Evolutionary conservation across 1,139 yeast genomes (phyloP), one percentile per base, ranked within the genome.

Genomic region (Kazachstania sp.): DNA sequence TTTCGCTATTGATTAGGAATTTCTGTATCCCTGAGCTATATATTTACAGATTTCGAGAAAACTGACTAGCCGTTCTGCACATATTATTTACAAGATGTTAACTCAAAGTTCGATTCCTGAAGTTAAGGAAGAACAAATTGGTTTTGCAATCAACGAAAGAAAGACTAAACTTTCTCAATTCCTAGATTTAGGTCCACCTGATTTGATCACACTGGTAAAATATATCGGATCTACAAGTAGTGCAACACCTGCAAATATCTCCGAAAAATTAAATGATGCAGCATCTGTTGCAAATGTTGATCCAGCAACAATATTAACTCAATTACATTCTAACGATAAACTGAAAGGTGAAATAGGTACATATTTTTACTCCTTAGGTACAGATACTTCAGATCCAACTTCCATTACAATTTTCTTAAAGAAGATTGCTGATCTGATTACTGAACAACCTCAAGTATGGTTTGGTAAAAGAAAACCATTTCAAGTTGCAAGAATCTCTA

Each of bases 131-230:
- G 72, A 67, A 35, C 70, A 64, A 19, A 65, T 70, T 7, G 80
- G 80, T 1, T 73, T 73, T 47, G 74, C 81, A 32, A 61, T 79
- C 47, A 70, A 68, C 39, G 77, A 77, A 46, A 70, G 84, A 46
- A 69, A 76, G 29, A 59, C 64, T 28, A 66, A 71, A 37, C 63
- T 78, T 41, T 58, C 68, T n/a, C 65, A 73, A 20, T 77, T 77
- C 55, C 72, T 70, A 47, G 78, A 76, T 43, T 63, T 92, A 51
- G 99, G 98, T 1, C 97, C 97, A 0, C 94, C 96, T 9, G 98
- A 92, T 69, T 72, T 92, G 53, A 86, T 95, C 47, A 86, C 86
- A 53, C 58, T 83, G 44, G 68, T 80, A 36, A 81, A 78, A 57
- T 64, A 66, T 41, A 46, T 63, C 9, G 64, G 64, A 11, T 57